Base-by-base conservation (phyloP, 495 filamentous ascomycete species). In the Zalerion maritima region DNA sequence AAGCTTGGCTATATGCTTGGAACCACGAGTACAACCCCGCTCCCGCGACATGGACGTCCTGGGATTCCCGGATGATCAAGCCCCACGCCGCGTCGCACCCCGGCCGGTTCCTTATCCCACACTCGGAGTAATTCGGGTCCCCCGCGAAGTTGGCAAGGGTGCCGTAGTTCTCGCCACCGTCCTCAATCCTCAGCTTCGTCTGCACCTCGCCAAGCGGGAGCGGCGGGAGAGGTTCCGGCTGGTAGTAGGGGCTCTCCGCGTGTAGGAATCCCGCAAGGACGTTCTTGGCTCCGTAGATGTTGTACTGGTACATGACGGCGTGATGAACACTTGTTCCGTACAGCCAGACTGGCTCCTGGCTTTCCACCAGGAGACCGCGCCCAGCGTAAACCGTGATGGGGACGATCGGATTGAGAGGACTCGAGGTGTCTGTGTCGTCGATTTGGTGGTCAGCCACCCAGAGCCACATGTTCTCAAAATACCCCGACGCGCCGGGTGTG, bases 181-280 rank as follows among this genome's bases (percentile, higher is more conserved):
- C n/a, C n/a, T n/a, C n/a, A n/a, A n/a, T n/a, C n/a, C n/a, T n/a
- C n/a, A n/a, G n/a, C n/a, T n/a, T n/a, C n/a, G n/a, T n/a, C n/a
- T 10, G 28, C 23, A 6, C 21, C 9, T 17, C 18, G 12, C 28
- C 18, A 12, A 36, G 32, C 3, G 73, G 68, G 3, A 48, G 46
- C 12, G 72, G 51, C 0, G 75, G 54, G 28, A 57, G 52, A 0
- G 78, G 73, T 46, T 78, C 81, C 20, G 67, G 56, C 52, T 83
- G 78, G 54, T 69, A 81, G 53, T 86, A 85, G 4, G 77, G 73
- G 0, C 68, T 71, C 43, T 86, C 79, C 7, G 75, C 69, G 44
- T 84, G 80, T 28, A 81, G 72, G 22, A 72, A 49, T 2, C 62
- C 71, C 42, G 73, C 65, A 50, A 71, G 79, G 28, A 81, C 55